These are phyloP conservation scores for Talaromyces amestolkiae DNA, from an alignment of 2,329 filamentous ascomycete genomes.

Conservation along the genomic window DNA sequence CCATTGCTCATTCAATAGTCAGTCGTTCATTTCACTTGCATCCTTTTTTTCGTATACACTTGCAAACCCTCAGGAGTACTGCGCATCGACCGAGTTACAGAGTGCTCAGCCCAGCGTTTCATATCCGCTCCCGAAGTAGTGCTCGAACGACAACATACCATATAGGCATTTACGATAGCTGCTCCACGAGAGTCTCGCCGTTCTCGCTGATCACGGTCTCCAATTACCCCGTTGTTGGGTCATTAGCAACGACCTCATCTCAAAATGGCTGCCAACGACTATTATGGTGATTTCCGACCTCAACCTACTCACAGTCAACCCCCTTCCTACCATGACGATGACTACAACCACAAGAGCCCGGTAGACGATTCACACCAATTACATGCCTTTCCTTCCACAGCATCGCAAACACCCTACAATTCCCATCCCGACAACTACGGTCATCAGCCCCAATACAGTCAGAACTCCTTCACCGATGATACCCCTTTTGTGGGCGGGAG, in stretches of 20 bases:
- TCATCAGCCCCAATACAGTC: conserved; percentile 35
- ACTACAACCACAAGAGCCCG: conserved; percentile 30
- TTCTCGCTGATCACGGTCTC: not conserved
- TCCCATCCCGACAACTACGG: conserved; percentile 43
- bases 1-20: not conserved
- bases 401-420: conserved; percentile 41
- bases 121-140: not conserved
- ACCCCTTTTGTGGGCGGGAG: conserved; percentile 33
- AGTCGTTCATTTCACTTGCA: not conserved
- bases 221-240: not conserved
- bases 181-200: not conserved
- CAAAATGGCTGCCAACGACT: conserved; percentile 64
- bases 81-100: not conserved
- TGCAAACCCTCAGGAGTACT: not conserved
- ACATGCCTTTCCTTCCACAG: conserved; percentile 13
- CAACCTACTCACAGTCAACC: conserved; percentile 33
- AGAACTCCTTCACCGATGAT: conserved; percentile 38
- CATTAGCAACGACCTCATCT: conserved; percentile 13
- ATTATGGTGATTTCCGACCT: conserved; percentile 53
- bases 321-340: conserved; percentile 27
- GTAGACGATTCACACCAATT: conserved; percentile 13
- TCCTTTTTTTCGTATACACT: not conserved
- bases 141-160: not conserved
- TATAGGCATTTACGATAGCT: not conserved
- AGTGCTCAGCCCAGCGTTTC: conserved; percentile 1